A percentile compares a stretch with the other conserved stretches of the same genome.
phyloP scores from a whole-genome alignment of 768 basidiomycete species.

The Boletus pseudo-olivaceus region DNA sequence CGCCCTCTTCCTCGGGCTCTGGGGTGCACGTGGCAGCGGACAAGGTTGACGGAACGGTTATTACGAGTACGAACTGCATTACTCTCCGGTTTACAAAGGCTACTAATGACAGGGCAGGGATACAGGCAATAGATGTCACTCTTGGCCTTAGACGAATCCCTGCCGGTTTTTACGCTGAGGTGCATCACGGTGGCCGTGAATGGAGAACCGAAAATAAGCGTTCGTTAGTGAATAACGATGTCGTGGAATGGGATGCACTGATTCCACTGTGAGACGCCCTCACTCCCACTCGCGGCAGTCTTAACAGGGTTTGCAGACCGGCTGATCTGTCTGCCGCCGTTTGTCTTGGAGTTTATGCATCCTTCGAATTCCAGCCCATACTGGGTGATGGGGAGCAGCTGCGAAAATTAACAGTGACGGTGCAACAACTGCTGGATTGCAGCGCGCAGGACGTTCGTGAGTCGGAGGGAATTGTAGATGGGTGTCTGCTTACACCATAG shows the following conservation, averaged over 20 bases:
- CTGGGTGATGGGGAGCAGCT: not conserved
- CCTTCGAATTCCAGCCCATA: not conserved
- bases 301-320: not conserved
- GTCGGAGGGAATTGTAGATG: not conserved
- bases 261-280: conserved; percentile 1
- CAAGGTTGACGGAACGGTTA: not conserved
- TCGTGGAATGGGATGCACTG: not conserved
- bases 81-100: not conserved
- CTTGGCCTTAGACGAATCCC: too few relatives aligned
- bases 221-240: not conserved
- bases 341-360: too few relatives aligned
- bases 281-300: too few relatives aligned
- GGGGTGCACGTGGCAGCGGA: too few relatives aligned
- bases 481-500: not conserved
- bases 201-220: too few relatives aligned
- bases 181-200: too few relatives aligned
- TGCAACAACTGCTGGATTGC: not conserved
- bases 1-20: too few relatives aligned
- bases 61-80: not conserved
- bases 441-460: not conserved
- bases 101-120: not conserved
- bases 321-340: too few relatives aligned
- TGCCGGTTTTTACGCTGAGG: too few relatives aligned
- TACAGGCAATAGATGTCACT: not conserved
- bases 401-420: not conserved